These are phyloP conservation scores for Solanum hybrid DNA, from an alignment of 305 asterid genomes.

Conservation along the genomic window DNA sequence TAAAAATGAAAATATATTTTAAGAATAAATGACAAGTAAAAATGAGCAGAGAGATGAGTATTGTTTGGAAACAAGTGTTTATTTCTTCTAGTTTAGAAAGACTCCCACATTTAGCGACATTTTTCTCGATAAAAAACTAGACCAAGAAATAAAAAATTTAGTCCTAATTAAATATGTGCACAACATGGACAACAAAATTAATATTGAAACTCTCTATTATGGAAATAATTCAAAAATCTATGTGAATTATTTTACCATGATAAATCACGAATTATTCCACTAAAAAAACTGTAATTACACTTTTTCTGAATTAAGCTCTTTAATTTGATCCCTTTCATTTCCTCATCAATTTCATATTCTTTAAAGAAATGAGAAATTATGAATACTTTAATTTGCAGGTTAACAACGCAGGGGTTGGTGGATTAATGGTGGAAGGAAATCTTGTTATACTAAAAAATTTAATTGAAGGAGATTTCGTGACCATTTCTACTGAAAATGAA, in stretches of 20 bases:
- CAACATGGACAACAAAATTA: no score
- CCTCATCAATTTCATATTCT: not conserved
- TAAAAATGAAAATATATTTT: no score
- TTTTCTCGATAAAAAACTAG: not conserved
- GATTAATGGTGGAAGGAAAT: conserved; percentile 10
- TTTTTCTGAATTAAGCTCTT: no score
- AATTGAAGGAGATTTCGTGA: not conserved
- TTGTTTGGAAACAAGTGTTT: not conserved
- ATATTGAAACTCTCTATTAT: not conserved
- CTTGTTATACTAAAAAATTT: not conserved
- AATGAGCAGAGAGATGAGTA: not conserved
- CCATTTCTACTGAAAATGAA: not conserved
- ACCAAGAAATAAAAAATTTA: not conserved
- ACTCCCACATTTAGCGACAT: not conserved
- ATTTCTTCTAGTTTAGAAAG: not conserved
- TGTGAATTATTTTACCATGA: not conserved
- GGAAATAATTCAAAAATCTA: not conserved
- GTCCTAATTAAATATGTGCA: not conserved
- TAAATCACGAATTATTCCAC: not conserved
- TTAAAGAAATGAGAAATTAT: not conserved
- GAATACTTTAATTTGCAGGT: conserved; percentile 24
- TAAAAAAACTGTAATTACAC: no score
- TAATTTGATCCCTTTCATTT: no score
- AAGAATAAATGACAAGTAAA: no score
- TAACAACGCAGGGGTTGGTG: conserved; percentile 51